phyloP scores from a whole-genome alignment of 768 basidiomycete species.

The Daedalea quercina region DNA sequence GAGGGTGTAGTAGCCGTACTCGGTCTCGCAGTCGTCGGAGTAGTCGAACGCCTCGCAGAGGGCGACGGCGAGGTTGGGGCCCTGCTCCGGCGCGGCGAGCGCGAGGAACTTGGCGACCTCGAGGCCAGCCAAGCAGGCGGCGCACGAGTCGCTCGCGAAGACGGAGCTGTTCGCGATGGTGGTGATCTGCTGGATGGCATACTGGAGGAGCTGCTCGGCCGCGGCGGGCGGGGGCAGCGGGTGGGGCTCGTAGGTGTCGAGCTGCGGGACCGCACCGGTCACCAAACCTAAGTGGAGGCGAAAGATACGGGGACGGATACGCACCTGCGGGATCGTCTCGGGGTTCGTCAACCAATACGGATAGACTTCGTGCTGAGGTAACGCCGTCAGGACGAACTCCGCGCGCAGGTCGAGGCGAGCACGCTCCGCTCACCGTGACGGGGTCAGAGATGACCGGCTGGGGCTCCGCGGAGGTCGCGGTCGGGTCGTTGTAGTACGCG shows the following conservation, averaged over 20 bases:
- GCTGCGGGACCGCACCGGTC: constrained; percentile 19
- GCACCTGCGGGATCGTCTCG: constrained; percentile 44
- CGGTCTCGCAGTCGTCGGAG: constrained; percentile 36
- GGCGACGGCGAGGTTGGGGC: constrained; percentile 46
- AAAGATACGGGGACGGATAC: not conserved
- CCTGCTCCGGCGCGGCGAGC: constrained; percentile 53
- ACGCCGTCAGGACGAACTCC: not conserved
- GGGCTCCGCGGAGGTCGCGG: constrained; percentile 62
- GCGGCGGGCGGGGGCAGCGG: constrained; percentile 54
- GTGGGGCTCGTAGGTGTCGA: constrained; percentile 57
- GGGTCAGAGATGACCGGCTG: constrained; percentile 77
- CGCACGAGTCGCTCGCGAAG: constrained; percentile 49
- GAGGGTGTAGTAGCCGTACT: constrained; percentile 38
- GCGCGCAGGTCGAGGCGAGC: not conserved
- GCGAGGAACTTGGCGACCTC: constrained; percentile 62
- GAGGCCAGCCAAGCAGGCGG: constrained; percentile 52
- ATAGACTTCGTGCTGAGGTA: constrained; percentile 46
- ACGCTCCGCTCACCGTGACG: constrained; percentile 39
- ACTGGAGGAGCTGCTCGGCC: constrained; percentile 36
- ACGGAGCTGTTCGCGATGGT: constrained; percentile 48
- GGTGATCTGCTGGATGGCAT: constrained; percentile 50
- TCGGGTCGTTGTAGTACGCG: constrained; percentile 69
- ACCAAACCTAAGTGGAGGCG: not conserved
- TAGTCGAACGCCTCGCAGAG: constrained; percentile 59
- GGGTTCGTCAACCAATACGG: constrained; percentile 61